A percentile compares a stretch with the other conserved stretches of the same genome.
Conservation (phyloP, 2,329 filamentous ascomycete genomes). For the Calonectria montana region DNA sequence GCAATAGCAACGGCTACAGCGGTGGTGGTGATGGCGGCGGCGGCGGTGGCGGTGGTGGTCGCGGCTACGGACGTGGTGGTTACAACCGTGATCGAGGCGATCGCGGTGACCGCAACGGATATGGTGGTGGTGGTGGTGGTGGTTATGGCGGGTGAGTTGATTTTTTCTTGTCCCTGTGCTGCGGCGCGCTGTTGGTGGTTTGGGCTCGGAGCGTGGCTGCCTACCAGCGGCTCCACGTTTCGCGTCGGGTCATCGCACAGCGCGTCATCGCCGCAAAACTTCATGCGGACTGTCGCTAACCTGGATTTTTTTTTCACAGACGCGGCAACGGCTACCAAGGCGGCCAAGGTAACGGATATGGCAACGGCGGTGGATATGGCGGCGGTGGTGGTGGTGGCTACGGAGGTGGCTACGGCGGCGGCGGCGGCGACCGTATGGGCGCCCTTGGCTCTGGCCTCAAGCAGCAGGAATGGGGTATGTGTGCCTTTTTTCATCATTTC, state of each 20-base stretch:
- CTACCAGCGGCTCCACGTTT: constrained; percentile 14
- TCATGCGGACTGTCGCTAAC: constrained; percentile 49
- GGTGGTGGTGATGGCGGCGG: constrained; percentile 45
- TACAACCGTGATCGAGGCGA: constrained; percentile 56
- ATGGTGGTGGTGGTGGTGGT: constrained; percentile 51
- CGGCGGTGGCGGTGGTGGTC: constrained; percentile 43
- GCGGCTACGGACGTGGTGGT: constrained; percentile 48
- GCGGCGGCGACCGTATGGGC: constrained; percentile 93
- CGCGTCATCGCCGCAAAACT: constrained; percentile 15
- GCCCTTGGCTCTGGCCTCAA: constrained; percentile 89
- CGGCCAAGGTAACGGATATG: constrained; percentile 51
- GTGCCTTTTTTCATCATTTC: constrained; percentile 32
- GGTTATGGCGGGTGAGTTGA: constrained; percentile 50
- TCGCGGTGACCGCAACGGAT: constrained; percentile 59
- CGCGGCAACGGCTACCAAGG: constrained; percentile 56
- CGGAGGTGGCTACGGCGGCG: constrained; percentile 61
- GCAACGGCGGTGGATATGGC: constrained; percentile 47
- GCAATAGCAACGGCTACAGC: constrained; percentile 38
- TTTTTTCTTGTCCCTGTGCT: constrained; percentile 17
- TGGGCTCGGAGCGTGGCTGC: constrained; percentile 24
- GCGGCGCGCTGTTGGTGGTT: constrained; percentile 19
- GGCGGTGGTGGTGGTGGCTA: constrained; percentile 53
- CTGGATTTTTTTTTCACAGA: constrained; percentile 47
- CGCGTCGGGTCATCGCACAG: constrained; percentile 22
- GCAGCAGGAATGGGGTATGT: constrained; percentile 88